Conservation (phyloP, 352 stramenopile species). For the Plasmopara viticola region DNA sequence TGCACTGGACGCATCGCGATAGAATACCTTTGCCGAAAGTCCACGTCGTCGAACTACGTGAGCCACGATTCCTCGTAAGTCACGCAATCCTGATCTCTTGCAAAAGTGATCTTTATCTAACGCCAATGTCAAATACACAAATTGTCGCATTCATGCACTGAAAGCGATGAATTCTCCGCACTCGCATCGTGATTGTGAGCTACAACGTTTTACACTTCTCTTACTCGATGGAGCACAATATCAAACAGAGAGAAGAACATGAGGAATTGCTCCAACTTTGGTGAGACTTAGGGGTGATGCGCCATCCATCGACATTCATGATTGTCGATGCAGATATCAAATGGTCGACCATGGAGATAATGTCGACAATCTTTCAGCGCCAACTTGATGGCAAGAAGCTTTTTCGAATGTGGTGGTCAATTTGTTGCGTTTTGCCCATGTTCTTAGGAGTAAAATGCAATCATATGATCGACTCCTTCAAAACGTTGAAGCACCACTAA, state of each 20-base stretch:
- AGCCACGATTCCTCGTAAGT: no score
- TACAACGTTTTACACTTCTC: not conserved
- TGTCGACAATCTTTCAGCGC: not conserved
- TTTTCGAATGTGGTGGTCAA: not conserved
- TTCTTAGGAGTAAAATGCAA: not conserved
- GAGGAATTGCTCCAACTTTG: not conserved
- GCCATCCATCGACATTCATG: not conserved
- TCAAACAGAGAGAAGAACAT: slow-evolving; percentile 1
- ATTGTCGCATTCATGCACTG: no score
- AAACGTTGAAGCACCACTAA: not conserved
- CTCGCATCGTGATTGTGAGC: not conserved
- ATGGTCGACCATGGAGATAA: not conserved
- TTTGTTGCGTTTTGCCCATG: no score
- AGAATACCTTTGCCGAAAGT: no score
- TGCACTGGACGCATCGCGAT: no score
- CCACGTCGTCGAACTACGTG: no score
- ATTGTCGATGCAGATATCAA: slow-evolving; percentile 1
- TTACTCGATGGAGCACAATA: not conserved
- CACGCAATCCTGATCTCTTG: no score
- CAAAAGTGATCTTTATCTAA: no score
- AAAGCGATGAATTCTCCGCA: no score
- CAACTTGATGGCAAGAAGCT: slow-evolving; percentile 1
- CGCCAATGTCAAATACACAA: no score
- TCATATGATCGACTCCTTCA: not conserved
- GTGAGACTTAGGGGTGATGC: not conserved